phyloP scores from a whole-genome alignment of 345 rosid genomes.

The Acer yangbiense region DNA sequence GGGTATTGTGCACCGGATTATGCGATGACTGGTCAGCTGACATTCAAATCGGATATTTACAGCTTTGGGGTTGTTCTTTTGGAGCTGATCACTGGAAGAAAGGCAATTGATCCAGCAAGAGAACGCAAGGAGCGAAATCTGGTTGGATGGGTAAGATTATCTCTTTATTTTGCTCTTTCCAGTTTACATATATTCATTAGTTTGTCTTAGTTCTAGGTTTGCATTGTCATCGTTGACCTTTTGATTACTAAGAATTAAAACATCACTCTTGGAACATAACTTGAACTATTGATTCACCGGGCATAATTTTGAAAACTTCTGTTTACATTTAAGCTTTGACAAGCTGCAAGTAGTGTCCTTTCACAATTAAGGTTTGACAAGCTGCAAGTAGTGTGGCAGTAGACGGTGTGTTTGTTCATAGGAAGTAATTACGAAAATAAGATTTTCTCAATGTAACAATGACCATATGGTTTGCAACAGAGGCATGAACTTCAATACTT shows the following conservation, averaged over 20 bases:
- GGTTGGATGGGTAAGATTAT: constrained; percentile 82
- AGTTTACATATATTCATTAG: background rate
- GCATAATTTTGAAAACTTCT: background rate
- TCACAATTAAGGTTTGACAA: too few relatives aligned
- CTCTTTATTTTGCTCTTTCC: background rate
- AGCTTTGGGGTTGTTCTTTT: constrained; percentile 93
- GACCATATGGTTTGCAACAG: background rate
- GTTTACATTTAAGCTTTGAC: background rate
- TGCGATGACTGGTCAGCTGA: constrained; percentile 93
- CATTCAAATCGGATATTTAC: constrained; percentile 86
- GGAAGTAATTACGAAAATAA: background rate
- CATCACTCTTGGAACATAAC: too few relatives aligned
- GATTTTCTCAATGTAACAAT: background rate
- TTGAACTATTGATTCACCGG: too few relatives aligned
- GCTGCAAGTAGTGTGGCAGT: background rate
- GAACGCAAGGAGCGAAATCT: constrained; percentile 60
- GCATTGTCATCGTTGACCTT: background rate
- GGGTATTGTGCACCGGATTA: constrained; percentile 98
- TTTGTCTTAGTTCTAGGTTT: background rate
- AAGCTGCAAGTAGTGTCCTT: too few relatives aligned
- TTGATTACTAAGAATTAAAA: background rate
- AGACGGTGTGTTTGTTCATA: background rate
- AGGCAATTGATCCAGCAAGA: constrained; percentile 67
- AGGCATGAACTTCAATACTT: background rate
- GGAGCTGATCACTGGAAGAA: constrained; percentile 90